Evolutionary conservation across 2,329 filamentous ascomycete genomes (phyloP).

Genomic region (Sclerotinia sclerotiorum): DNA sequence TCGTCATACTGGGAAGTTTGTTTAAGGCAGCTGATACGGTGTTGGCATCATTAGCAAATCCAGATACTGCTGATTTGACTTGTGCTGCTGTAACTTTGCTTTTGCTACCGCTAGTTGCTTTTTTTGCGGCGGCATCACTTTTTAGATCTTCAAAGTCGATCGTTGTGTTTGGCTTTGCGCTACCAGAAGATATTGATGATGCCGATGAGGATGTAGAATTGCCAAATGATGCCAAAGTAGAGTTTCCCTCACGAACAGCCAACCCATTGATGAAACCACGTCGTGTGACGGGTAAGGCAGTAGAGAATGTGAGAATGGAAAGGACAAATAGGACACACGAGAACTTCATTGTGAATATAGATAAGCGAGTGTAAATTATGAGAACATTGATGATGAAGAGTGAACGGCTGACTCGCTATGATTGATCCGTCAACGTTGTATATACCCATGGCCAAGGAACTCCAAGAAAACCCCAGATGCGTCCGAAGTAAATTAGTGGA

Average conservation of each 20-base stretch:
- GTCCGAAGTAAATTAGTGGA: not conserved
- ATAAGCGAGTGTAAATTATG: conserved; percentile 7
- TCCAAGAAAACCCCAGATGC: conserved; percentile 17
- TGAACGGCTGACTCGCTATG: not conserved
- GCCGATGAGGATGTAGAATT: conserved; percentile 5
- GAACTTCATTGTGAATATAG: conserved; percentile 16
- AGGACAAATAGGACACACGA: conserved; percentile 1
- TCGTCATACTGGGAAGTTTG: conserved; percentile 25
- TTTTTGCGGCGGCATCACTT: not conserved
- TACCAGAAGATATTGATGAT: not conserved
- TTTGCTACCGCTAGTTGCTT: not conserved
- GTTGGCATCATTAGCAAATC: conserved; percentile 35
- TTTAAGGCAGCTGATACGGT: conserved; percentile 35
- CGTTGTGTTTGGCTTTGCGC: not conserved
- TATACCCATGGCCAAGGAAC: conserved; percentile 19
- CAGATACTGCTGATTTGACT: conserved; percentile 29
- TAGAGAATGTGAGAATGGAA: conserved; percentile 10
- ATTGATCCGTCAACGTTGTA: not conserved
- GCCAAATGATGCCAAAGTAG: not conserved
- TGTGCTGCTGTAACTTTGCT: conserved; percentile 9
- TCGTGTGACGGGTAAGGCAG: conserved; percentile 8
- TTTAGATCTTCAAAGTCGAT: not conserved
- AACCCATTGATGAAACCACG: not conserved
- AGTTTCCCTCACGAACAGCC: not conserved
- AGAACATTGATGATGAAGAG: not conserved